Percentiles rank a stretch among this genome's conserved stretches.
These are phyloP conservation scores for Penicillium maclennaniae DNA, from an alignment of 495 filamentous ascomycete genomes.

Conservation along the genomic window DNA sequence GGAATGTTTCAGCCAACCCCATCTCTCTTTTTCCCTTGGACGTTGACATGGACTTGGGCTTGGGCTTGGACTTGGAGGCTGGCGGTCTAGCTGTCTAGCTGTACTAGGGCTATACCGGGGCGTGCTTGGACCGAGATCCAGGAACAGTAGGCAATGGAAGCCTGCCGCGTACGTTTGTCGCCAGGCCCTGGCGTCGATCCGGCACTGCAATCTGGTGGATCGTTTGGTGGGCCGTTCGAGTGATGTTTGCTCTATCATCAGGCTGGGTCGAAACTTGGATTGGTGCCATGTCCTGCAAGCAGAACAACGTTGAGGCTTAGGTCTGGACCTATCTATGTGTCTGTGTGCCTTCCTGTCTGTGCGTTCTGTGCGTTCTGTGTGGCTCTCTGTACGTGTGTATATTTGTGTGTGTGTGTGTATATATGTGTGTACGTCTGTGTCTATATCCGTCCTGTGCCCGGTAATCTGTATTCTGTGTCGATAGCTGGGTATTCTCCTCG, in stretches of 20 bases:
- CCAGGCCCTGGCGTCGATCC: slow-evolving; percentile 21
- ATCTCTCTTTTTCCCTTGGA: slow-evolving; percentile 1
- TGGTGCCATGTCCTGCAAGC: slow-evolving; percentile 8
- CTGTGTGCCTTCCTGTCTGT: too few species aligned
- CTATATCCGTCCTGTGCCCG: too few species aligned
- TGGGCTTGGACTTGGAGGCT: neutral
- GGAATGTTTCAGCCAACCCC: slow-evolving; percentile 18
- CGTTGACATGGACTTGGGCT: neutral
- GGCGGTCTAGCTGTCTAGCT: neutral
- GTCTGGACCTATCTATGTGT: too few species aligned
- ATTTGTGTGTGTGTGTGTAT: too few species aligned
- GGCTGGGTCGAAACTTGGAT: slow-evolving; percentile 17
- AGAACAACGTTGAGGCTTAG: slow-evolving; percentile 12
- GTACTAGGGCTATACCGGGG: neutral
- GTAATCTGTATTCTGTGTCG: too few species aligned
- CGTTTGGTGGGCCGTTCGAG: slow-evolving; percentile 12
- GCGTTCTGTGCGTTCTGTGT: too few species aligned
- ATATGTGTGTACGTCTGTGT: too few species aligned
- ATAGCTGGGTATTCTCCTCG: too few species aligned
- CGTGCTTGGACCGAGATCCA: neutral
- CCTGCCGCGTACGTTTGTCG: slow-evolving; percentile 26
- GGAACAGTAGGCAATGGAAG: slow-evolving; percentile 2
- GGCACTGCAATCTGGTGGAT: slow-evolving; percentile 13
- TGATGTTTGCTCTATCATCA: slow-evolving; percentile 28
- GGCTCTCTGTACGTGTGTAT: too few species aligned